These are phyloP conservation scores for Marasmius tenuissimus DNA, from an alignment of 1,284 basidiomycete species.

Conservation along the genomic window DNA sequence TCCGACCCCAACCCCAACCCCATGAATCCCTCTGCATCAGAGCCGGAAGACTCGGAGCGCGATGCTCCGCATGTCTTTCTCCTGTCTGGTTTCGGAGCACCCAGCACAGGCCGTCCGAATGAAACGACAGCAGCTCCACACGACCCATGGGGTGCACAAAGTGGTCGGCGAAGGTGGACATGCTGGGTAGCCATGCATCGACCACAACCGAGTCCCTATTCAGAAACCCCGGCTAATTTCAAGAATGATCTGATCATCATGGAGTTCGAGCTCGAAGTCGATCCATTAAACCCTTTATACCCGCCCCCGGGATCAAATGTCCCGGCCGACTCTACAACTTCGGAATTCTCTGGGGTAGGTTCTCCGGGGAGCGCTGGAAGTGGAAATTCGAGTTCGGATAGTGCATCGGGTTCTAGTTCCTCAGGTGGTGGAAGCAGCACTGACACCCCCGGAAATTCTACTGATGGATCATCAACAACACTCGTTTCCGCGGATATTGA, in stretches of 20 bases:
- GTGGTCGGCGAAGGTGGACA: constrained; percentile 61
- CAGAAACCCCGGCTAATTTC: constrained; percentile 8
- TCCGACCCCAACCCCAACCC: constrained; percentile 35
- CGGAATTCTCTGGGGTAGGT: constrained; percentile 18
- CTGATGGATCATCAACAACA: constrained; percentile 30
- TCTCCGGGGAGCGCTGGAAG: constrained; percentile 12
- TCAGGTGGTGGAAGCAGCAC: constrained; percentile 16
- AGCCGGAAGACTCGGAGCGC: constrained; percentile 42
- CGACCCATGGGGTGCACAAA: constrained; percentile 8
- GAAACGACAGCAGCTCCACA: constrained; percentile 23
- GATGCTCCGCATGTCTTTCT: constrained; percentile 73
- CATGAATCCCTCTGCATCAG: constrained; percentile 25
- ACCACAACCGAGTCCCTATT: constrained; percentile 32
- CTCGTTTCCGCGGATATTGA: constrained; percentile 16
- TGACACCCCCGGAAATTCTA: constrained; percentile 13
- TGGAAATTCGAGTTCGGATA: not conserved
- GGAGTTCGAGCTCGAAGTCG: constrained; percentile 83
- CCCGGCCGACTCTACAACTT: not conserved
- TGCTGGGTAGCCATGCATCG: constrained; percentile 86
- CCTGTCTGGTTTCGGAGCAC: constrained; percentile 70
- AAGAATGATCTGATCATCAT: constrained; percentile 52
- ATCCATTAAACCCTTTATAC: constrained; percentile 74
- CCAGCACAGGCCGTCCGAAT: constrained; percentile 43
- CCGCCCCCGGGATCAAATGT: constrained; percentile 31
- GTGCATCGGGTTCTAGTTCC: constrained; percentile 15